Evolutionary conservation across 257 asterid species (phyloP), one percentile per base, ranked within the genome.

Genomic region (Cordia subcordata): DNA sequence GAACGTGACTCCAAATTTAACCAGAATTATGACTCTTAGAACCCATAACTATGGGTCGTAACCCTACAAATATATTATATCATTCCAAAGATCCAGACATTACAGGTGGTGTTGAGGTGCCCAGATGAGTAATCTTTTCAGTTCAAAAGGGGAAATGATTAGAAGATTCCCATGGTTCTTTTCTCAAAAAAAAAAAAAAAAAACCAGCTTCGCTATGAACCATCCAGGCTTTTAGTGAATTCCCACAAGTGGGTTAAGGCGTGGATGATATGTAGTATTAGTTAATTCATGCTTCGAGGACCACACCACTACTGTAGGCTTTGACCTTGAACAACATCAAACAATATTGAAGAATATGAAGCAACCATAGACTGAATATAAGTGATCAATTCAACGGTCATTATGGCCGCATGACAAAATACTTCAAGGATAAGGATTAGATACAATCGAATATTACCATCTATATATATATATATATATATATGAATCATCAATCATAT

Each of bases 131-230:
- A 19, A 50, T 21, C 22, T 52, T 50, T 51, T 56, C 22, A 40
- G 67, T 60, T 65, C 61, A 23, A 72, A 62, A 50, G 61, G n/a
- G n/a, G 56, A 66, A 72, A 72, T 57, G 62, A 72, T 72, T 62
- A 58, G 66, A 53, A 66, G 73, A 68, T 57, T 57, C 58, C 53
- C 9, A 37, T 27, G 35, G 35, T 45, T 8, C 49, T 22, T 45
- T 17, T 59, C 53, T 58, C n/a, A 23, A 60, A 32, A 52, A 0
- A 62, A 62, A 1, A 27, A 13, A 23, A 60, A 32, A 52, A 0
- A 62, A 62, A 1, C 3, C 35, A 27, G 3, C 35, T 27, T 6
- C 35, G 6, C 35, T 27, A 27, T 27, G 35, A 27, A 27, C 35
- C 35, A 27, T 27, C 35, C 35, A 27, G 35, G 35, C 35, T 27